A percentile compares a stretch with the other conserved stretches of the same genome.
Conservation (phyloP, 257 asterid species). For the Cinchona pubescens region DNA sequence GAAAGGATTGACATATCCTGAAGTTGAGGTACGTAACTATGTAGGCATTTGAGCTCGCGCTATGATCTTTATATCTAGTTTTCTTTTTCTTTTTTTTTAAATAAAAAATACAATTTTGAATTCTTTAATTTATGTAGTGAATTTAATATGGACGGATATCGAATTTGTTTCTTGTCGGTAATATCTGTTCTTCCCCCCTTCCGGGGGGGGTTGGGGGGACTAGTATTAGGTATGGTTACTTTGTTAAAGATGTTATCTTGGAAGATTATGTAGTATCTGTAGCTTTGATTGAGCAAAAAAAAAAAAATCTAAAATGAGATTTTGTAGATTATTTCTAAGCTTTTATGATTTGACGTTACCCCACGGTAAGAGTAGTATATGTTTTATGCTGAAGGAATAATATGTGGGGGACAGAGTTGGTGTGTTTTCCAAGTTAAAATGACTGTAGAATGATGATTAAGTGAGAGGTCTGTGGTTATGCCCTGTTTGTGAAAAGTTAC, state of each 20-base stretch:
- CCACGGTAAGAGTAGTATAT: background rate
- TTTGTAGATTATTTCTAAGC: background rate
- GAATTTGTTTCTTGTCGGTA: too few relatives aligned
- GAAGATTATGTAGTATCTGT: background rate
- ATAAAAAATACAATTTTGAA: too few relatives aligned
- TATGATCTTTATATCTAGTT: background rate
- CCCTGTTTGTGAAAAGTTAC: background rate
- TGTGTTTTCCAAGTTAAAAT: background rate
- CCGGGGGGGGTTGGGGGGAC: too few relatives aligned
- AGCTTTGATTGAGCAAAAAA: background rate
- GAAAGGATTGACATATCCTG: conserved; percentile 77
- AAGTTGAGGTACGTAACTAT: conserved; percentile 84
- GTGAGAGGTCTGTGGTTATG: background rate
- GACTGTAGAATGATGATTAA: background rate
- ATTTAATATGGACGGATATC: too few relatives aligned
- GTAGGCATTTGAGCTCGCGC: background rate
- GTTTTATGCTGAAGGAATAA: too few relatives aligned
- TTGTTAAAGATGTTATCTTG: background rate
- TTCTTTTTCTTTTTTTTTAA: background rate
- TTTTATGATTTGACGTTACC: background rate
- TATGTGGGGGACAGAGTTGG: background rate
- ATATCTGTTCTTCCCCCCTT: too few relatives aligned
- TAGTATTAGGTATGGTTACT: too few relatives aligned
- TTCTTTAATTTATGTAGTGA: too few relatives aligned
- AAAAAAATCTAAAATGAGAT: background rate